Evolutionary conservation across 2,329 filamentous ascomycete species (phyloP).

Genomic region (Alternaria triticimaculans): DNA sequence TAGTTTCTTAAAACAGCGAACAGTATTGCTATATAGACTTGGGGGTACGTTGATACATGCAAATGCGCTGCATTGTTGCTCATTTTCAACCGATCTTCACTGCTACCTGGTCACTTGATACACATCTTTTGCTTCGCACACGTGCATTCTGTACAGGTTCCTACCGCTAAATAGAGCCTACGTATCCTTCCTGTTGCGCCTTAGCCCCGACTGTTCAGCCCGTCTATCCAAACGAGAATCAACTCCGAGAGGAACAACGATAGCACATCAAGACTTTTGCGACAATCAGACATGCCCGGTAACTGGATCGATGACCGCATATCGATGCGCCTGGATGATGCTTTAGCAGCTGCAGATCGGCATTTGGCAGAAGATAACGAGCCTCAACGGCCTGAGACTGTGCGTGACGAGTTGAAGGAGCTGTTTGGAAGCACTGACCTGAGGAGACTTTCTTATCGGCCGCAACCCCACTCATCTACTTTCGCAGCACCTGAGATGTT

Average conservation of each 20-base stretch:
- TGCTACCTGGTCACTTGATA: background rate
- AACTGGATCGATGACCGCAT: background rate
- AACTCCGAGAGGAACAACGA: background rate
- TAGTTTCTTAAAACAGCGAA: background rate
- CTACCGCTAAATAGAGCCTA: background rate
- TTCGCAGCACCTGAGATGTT: background rate
- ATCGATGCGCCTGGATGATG: background rate
- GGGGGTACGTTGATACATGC: background rate
- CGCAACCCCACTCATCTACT: background rate
- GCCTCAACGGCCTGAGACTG: background rate
- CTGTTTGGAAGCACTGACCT: background rate
- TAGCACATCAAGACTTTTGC: background rate
- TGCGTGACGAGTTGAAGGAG: background rate
- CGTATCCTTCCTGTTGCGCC: background rate
- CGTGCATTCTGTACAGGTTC: background rate
- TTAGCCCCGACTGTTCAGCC: background rate
- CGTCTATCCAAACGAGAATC: background rate
- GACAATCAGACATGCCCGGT: background rate
- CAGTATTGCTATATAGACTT: background rate
- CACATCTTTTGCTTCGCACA: background rate
- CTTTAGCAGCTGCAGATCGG: background rate
- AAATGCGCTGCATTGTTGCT: background rate
- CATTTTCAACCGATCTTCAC: background rate
- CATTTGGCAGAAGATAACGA: background rate
- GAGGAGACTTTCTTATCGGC: background rate